Evolutionary conservation across 2,329 filamentous ascomycete genomes (phyloP).

Genomic region (Xylariales sp.): DNA sequence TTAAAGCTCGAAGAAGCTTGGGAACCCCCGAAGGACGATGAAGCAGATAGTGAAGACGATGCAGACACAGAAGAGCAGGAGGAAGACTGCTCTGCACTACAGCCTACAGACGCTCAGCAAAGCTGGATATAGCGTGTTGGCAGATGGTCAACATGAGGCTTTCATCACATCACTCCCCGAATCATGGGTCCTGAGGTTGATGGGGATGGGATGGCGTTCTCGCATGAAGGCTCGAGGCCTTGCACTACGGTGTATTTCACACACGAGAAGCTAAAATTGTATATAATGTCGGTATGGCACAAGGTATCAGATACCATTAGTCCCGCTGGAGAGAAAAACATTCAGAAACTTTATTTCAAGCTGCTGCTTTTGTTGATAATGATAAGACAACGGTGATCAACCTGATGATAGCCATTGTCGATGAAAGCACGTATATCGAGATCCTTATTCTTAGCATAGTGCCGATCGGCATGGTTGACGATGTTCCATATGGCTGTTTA

Average conservation of each 20-base stretch:
- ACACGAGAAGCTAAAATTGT: conserved; percentile 3
- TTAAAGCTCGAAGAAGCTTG: conserved; percentile 78
- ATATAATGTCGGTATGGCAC: conserved; percentile 1
- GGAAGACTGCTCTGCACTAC: conserved; percentile 31
- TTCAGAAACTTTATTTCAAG: too few species aligned
- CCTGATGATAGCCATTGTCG: too few species aligned
- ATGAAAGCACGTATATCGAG: too few species aligned
- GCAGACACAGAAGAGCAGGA: conserved; percentile 48
- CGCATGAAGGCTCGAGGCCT: not conserved
- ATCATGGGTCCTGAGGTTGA: conserved; percentile 3
- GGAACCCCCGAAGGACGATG: conserved; percentile 58
- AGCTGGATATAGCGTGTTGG: conserved; percentile 17
- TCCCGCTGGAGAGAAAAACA: not conserved
- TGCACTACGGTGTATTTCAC: not conserved
- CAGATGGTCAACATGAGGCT: not conserved
- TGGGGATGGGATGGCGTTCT: not conserved
- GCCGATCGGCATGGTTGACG: too few species aligned
- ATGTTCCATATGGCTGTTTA: too few species aligned
- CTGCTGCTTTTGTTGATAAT: too few species aligned
- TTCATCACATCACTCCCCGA: conserved; percentile 12
- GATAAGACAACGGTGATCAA: too few species aligned
- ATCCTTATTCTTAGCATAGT: too few species aligned
- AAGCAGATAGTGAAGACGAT: conserved; percentile 54
- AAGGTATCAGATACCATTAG: not conserved
- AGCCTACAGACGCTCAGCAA: conserved; percentile 20